A percentile compares a stretch with the other conserved stretches of the same genome.
phyloP scores from a whole-genome alignment of 2,329 filamentous ascomycete species.

The Aspergillus sp. region DNA sequence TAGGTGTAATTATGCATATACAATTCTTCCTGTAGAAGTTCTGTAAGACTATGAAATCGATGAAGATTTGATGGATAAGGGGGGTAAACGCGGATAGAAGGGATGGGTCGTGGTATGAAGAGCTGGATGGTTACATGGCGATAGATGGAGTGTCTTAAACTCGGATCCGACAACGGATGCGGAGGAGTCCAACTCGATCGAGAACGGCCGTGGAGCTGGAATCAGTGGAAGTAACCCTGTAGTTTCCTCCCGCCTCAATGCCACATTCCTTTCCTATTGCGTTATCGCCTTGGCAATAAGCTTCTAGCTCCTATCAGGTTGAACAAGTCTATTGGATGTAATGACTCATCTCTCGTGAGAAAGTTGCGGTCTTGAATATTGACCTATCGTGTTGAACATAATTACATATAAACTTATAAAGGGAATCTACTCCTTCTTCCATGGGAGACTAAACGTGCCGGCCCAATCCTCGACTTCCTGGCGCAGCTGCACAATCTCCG shows the following conservation, averaged over 20 bases:
- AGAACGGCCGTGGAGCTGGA: background rate
- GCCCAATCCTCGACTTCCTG: constrained; percentile 92
- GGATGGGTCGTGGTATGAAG: background rate
- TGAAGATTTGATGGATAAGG: background rate
- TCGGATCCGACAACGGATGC: background rate
- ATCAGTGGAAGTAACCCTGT: no score
- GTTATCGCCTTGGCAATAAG: background rate
- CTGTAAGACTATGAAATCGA: background rate
- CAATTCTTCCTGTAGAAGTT: background rate
- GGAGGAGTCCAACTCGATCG: background rate
- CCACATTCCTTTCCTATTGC: no score
- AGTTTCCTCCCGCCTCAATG: no score
- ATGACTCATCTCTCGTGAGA: background rate
- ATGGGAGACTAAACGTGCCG: constrained; percentile 84
- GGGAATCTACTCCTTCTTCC: constrained; percentile 60
- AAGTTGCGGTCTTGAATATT: background rate
- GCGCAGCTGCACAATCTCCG: constrained; percentile 80
- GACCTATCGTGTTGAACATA: constrained; percentile 15
- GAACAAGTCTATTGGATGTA: background rate
- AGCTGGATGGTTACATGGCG: background rate
- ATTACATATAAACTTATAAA: constrained; percentile 13
- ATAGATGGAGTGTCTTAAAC: background rate
- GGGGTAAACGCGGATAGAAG: no score
- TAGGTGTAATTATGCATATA: background rate
- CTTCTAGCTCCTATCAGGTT: background rate